phyloP scores from a whole-genome alignment of 2,329 filamentous ascomycete genomes.

The Penicillium sp. region DNA sequence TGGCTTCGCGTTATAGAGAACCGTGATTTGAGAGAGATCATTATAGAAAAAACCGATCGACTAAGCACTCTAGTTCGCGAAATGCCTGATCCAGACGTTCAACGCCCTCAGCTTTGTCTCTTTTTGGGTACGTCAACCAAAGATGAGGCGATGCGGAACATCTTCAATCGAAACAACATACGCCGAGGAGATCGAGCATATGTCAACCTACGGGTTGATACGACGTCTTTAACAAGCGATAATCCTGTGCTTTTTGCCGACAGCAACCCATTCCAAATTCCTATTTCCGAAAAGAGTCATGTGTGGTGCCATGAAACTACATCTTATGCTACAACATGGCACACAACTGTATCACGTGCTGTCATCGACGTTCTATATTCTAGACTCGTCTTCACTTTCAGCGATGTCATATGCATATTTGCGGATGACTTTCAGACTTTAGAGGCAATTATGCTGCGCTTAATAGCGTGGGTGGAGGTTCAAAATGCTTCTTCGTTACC shows the following conservation, averaged over 20 bases:
- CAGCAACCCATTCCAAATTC: slow-evolving; percentile 7
- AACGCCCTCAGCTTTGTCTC: slow-evolving; percentile 10
- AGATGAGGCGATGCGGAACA: slow-evolving; percentile 8
- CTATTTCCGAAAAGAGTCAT: slow-evolving; percentile 7
- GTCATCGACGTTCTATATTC: slow-evolving; percentile 11
- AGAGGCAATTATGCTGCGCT: neutral
- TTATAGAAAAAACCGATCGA: slow-evolving; percentile 11
- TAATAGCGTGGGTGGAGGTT: slow-evolving; percentile 10
- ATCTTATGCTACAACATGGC: slow-evolving; percentile 6
- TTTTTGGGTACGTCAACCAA: slow-evolving; percentile 11
- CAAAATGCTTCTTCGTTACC: slow-evolving; percentile 2
- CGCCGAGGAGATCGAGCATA: slow-evolving; percentile 11
- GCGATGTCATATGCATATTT: slow-evolving; percentile 13
- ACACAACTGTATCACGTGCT: neutral
- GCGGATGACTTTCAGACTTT: slow-evolving; percentile 13
- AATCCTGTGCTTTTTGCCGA: slow-evolving; percentile 11
- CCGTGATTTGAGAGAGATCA: slow-evolving; percentile 3
- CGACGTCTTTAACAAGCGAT: slow-evolving; percentile 1
- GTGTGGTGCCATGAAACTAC: slow-evolving; percentile 10
- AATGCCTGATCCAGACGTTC: neutral
- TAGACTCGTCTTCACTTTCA: slow-evolving; percentile 12
- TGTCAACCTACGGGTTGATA: slow-evolving; percentile 13
- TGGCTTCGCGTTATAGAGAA: slow-evolving; percentile 12
- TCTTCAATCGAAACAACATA: slow-evolving; percentile 14
- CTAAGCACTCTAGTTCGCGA: slow-evolving; percentile 6